Conservation (phyloP, 768 basidiomycete species). For the Pulveroboletus sp. region DNA sequence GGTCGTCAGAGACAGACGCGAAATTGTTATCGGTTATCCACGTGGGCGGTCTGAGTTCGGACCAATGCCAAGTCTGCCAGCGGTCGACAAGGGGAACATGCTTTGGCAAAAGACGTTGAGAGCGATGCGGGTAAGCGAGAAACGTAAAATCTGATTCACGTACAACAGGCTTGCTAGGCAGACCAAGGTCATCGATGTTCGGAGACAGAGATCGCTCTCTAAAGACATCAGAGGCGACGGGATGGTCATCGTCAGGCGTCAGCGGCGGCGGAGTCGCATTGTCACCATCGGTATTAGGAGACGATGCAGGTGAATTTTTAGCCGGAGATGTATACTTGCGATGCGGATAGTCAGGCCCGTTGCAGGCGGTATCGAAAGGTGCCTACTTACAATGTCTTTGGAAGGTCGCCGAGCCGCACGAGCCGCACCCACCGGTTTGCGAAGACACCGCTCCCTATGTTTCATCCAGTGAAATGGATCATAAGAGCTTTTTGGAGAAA, state of each 20-base stretch:
- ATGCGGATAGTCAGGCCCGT: constrained; percentile 5
- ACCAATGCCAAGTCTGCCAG: constrained; percentile 34
- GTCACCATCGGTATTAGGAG: constrained; percentile 30
- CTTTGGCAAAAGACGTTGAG: constrained; percentile 23
- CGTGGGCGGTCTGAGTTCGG: constrained; percentile 27
- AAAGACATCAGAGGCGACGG: constrained; percentile 16
- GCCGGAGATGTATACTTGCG: constrained; percentile 16
- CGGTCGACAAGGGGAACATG: constrained; percentile 21
- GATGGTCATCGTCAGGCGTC: constrained; percentile 34
- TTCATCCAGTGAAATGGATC: constrained; percentile 66
- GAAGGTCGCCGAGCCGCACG: constrained; percentile 13
- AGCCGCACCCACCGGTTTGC: constrained; percentile 31
- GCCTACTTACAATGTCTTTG: constrained; percentile 23
- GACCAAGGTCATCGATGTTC: constrained; percentile 18
- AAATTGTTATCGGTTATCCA: constrained; percentile 18
- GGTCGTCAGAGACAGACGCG: constrained; percentile 13
- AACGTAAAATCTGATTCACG: constrained; percentile 23
- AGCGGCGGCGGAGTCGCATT: constrained; percentile 32
- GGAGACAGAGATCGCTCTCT: constrained; percentile 23
- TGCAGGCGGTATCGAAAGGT: background rate
- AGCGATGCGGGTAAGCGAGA: constrained; percentile 23
- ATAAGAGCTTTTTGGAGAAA: constrained; percentile 61
- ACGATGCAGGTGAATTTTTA: constrained; percentile 25
- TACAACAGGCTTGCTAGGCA: constrained; percentile 16
- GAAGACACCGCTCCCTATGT: constrained; percentile 57